Evolutionary conservation across 2,329 filamentous ascomycete species (phyloP), one percentile per base, ranked within the genome.

Genomic region (Aaosphaeria arxii): DNA sequence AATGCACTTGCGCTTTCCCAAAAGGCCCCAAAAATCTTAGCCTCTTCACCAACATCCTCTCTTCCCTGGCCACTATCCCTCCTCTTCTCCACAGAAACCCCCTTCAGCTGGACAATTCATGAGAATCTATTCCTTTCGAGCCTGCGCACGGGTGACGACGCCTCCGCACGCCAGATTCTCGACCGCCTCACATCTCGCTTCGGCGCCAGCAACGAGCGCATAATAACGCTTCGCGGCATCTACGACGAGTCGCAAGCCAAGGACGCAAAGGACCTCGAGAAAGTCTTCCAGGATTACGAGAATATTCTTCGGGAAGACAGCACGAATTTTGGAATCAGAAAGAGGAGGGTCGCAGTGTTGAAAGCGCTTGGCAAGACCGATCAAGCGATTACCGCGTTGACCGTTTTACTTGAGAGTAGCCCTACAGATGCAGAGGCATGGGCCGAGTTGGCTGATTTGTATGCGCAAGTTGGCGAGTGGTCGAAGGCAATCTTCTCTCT

Each of bases 351-450:
- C 50, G 88, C 91, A 5, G 78, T 97, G 33, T 75, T 97, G 49
- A 84, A 85, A 58, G 87, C 86, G 30, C 78, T 95, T 69, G 85
- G 84, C 30, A 84, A 83, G 60, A 75, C 76, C 1, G 62, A 80
- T 1, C 90, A 96, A 54, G 89, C 94, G 1, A 87, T 91, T 40
- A 74, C 82, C 31, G 84, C 86, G 30, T 73, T 97, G 49, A 84
- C 85, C 52, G 79, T 85, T 48, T 78, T 97, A 30, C 75, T 99
- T 42, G 88, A 95, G 64, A 85, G 87, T 52, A 88, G 86, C 46
- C 91, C 94, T 2, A 96, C 89, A 1, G 94, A 99, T 73, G 85
- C 87, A 5, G 94, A 99, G 74, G 86, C 88, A 7, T 99, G 94
- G 94, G 83, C 89, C 45, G 94, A 99, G 74, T 77, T 97, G 57